Conservation (phyloP, 768 basidiomycete species). For the Collybiopsis luxurians region DNA sequence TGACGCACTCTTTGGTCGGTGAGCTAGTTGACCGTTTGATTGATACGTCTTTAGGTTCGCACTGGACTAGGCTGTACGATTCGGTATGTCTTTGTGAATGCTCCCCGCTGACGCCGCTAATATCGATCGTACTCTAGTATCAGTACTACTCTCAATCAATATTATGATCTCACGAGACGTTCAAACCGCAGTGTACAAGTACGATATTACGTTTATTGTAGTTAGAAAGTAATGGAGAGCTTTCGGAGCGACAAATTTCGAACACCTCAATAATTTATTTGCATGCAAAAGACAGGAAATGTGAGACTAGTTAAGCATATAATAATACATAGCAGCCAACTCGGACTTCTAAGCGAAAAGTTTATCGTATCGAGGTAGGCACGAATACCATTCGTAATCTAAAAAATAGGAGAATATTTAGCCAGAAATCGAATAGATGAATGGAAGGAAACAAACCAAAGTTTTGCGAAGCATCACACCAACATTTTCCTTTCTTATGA, state of each 20-base stretch:
- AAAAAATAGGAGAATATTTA: slow-evolving; percentile 7
- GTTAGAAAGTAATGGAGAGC: neutral
- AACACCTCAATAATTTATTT: neutral
- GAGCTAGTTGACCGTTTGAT: slow-evolving; percentile 90
- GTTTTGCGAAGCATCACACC: slow-evolving; percentile 74
- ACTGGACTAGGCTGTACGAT: slow-evolving; percentile 96
- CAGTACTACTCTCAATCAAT: slow-evolving; percentile 95
- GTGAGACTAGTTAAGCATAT: neutral
- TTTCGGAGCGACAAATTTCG: neutral
- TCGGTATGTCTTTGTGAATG: slow-evolving; percentile 51
- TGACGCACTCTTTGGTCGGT: slow-evolving; percentile 81
- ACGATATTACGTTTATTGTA: neutral
- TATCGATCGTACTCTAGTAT: slow-evolving; percentile 46
- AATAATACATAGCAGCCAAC: neutral
- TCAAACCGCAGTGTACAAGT: neutral
- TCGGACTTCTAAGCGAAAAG: slow-evolving; percentile 38
- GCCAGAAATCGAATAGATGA: slow-evolving; percentile 7
- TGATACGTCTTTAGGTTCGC: slow-evolving; percentile 85
- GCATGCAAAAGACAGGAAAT: neutral
- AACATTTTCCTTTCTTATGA: slow-evolving; percentile 80
- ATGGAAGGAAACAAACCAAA: slow-evolving; percentile 53
- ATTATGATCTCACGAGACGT: slow-evolving; percentile 32
- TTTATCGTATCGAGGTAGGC: slow-evolving; percentile 71
- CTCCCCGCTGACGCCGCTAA: neutral
- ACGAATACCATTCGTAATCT: slow-evolving; percentile 90